phyloP scores from a whole-genome alignment of 345 rosid genomes.

The Arabis hirsuta region DNA sequence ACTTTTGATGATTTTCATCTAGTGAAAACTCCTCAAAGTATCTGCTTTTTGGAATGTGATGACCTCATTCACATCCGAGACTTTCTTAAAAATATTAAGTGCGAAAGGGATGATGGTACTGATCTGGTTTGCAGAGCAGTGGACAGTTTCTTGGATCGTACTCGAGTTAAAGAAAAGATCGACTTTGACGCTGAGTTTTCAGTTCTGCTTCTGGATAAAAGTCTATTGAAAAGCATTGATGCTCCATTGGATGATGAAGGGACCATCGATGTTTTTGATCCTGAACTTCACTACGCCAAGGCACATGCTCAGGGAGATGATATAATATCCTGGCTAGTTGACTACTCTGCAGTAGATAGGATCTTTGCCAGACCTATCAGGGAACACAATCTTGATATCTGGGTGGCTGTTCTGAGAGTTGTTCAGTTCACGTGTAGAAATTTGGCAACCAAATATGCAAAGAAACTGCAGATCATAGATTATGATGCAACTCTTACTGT shows the following conservation, averaged over 20 bases:
- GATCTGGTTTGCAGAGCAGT: slow-evolving; percentile 27
- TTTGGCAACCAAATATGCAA: slow-evolving; percentile 18
- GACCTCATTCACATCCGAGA: slow-evolving; percentile 22
- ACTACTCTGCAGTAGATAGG: not conserved
- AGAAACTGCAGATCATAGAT: not conserved
- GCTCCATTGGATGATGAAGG: not conserved
- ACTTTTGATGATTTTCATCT: not conserved
- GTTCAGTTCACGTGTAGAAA: slow-evolving; percentile 19
- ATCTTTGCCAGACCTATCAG: slow-evolving; percentile 13
- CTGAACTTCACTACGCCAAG: slow-evolving; percentile 13
- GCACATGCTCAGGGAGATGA: slow-evolving; percentile 31
- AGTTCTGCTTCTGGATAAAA: slow-evolving; percentile 31
- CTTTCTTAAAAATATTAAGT: slow-evolving; percentile 7
- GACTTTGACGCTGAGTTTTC: slow-evolving; percentile 22
- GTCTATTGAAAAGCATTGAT: slow-evolving; percentile 9
- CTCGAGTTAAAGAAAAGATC: slow-evolving; percentile 24
- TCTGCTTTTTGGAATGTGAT: slow-evolving; percentile 28
- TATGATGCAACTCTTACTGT: not conserved
- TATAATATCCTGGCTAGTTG: slow-evolving; percentile 31
- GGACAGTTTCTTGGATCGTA: not conserved
- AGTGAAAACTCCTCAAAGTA: slow-evolving; percentile 34
- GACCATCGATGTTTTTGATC: not conserved
- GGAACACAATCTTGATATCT: slow-evolving; percentile 10
- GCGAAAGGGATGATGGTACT: slow-evolving; percentile 26
- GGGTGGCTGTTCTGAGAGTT: slow-evolving; percentile 31